These are phyloP conservation scores for Psilocybe subaeruginosa DNA, from an alignment of 768 basidiomycete species.

Conservation along the genomic window DNA sequence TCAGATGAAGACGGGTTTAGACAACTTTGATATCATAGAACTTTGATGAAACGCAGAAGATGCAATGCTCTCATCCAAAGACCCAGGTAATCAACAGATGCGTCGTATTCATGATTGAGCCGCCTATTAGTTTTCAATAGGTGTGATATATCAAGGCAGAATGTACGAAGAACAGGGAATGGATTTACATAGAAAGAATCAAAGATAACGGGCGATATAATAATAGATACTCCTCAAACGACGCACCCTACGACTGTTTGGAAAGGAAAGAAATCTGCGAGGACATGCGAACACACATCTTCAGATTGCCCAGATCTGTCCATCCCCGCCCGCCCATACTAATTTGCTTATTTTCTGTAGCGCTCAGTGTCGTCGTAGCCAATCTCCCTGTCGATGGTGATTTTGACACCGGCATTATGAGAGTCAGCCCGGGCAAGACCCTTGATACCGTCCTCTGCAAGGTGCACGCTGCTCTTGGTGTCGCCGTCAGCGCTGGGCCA, in stretches of 20 bases:
- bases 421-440: conserved; percentile 18
- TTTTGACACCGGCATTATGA: conserved; percentile 48
- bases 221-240: background rate
- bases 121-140: background rate
- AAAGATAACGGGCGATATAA: background rate
- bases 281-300: background rate
- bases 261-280: background rate
- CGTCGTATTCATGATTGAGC: no score
- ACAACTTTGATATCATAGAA: no score
- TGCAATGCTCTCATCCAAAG: no score
- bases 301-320: background rate
- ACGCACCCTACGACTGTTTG: background rate
- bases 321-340: background rate
- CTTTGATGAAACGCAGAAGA: no score
- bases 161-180: background rate
- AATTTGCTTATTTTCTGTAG: conserved; percentile 17
- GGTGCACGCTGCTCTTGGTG: conserved; percentile 42
- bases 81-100: no score
- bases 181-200: conserved; percentile 7
- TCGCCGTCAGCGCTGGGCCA: conserved; percentile 43
- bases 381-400: conserved; percentile 60
- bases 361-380: conserved; percentile 43
- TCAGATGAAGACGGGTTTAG: no score
- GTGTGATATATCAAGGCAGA: background rate
- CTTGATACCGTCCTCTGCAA: conserved; percentile 15